Percentiles rank a stretch among this genome's conserved stretches.
Evolutionary conservation across 345 rosid species (phyloP).

Genomic region (Schrenkiella parvula): DNA sequence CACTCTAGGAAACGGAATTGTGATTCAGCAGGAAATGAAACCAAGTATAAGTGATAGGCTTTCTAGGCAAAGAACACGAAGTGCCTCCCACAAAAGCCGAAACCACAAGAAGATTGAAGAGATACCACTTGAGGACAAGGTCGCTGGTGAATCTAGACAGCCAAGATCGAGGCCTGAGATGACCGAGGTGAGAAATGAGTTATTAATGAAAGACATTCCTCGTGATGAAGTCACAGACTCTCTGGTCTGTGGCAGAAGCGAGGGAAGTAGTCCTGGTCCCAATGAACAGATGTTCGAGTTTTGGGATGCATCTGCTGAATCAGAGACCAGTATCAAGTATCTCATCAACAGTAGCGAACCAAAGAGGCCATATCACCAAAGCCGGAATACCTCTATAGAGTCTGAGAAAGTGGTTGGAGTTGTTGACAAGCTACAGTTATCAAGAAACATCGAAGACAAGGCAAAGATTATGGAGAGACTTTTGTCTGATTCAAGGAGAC

Average conservation of each 20-base stretch:
- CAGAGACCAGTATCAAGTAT: conserved; percentile 28
- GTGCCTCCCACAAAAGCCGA: conserved; percentile 20
- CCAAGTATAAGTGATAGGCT: conserved; percentile 40
- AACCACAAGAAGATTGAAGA: conserved; percentile 26
- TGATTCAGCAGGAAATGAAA: conserved; percentile 51
- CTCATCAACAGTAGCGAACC: not conserved
- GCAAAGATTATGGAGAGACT: conserved; percentile 67
- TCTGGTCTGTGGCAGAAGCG: conserved; percentile 41
- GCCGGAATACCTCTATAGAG: conserved; percentile 39
- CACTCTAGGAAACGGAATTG: conserved; percentile 39
- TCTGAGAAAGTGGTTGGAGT: conserved; percentile 56
- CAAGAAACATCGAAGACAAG: conserved; percentile 41
- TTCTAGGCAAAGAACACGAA: conserved; percentile 19
- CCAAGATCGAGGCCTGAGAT: conserved; percentile 40
- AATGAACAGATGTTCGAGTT: conserved; percentile 46
- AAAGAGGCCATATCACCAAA: conserved; percentile 3
- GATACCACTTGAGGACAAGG: conserved; percentile 30
- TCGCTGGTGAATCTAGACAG: conserved; percentile 32
- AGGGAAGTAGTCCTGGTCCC: conserved; percentile 33
- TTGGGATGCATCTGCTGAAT: conserved; percentile 51
- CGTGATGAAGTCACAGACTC: conserved; percentile 60
- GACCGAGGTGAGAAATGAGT: conserved; percentile 33
- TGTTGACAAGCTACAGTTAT: conserved; percentile 59
- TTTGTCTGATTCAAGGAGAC: conserved; percentile 62
- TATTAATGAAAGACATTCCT: conserved; percentile 57